Evolutionary conservation across 179 eudicot species (phyloP).

Genomic region (Patellifolia procumbens): DNA sequence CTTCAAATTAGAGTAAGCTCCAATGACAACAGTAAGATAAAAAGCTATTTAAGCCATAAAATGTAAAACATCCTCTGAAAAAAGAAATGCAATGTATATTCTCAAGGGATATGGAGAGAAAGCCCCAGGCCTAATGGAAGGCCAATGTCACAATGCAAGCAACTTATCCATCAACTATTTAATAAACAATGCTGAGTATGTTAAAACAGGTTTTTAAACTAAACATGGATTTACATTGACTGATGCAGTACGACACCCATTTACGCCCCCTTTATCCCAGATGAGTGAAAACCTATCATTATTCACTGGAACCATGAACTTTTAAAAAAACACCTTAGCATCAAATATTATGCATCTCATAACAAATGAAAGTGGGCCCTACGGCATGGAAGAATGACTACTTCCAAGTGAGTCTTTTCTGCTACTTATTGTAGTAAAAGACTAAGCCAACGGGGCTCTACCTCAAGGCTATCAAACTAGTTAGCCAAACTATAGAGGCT

Average conservation of each 20-base stretch:
- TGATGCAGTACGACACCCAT: no score
- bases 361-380: no score
- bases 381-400: no score
- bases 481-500: no score
- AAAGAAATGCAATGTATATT: not conserved
- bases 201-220: not conserved
- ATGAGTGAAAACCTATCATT: not conserved
- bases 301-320: not conserved
- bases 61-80: not conserved
- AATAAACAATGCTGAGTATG: not conserved
- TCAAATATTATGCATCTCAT: no score
- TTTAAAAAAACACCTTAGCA: no score
- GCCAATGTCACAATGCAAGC: not conserved
- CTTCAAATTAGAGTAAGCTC: conserved; percentile 38
- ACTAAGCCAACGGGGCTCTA: no score
- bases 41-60: not conserved
- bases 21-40: conserved; percentile 4
- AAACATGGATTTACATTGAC: not conserved
- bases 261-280: not conserved
- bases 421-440: no score
- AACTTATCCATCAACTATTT: not conserved
- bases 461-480: no score
- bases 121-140: not conserved
- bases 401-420: no score
- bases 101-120: not conserved